Percentiles rank a stretch among this genome's conserved stretches.
Conservation (phyloP, 2,329 filamentous ascomycete genomes). For the Pestalotiopsis sp. region DNA sequence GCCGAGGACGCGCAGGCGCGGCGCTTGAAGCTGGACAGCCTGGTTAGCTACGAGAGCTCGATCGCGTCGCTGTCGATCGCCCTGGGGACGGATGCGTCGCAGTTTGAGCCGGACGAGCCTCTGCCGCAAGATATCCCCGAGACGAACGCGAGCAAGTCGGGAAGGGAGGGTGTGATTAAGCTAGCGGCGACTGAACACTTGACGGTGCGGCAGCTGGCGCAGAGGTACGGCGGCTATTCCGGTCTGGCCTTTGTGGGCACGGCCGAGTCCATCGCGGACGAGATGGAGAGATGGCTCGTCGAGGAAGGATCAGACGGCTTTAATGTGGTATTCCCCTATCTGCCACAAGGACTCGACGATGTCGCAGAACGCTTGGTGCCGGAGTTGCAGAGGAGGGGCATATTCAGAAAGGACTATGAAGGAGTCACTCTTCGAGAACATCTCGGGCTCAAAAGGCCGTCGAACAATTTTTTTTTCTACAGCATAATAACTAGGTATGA, state of each 20-base stretch:
- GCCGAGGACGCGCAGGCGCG: constrained; percentile 52
- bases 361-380: constrained; percentile 49
- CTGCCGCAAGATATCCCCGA: constrained; percentile 53
- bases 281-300: constrained; percentile 48
- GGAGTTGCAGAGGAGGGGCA: constrained; percentile 51
- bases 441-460: constrained; percentile 52
- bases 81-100: constrained; percentile 49
- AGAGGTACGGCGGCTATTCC: constrained; percentile 51
- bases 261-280: constrained; percentile 50
- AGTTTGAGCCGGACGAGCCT: constrained; percentile 50
- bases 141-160: constrained; percentile 56
- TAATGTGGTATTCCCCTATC: constrained; percentile 51
- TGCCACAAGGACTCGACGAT: constrained; percentile 54
- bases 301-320: constrained; percentile 55
- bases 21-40: constrained; percentile 50
- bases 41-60: constrained; percentile 57
- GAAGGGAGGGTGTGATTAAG: constrained; percentile 45
- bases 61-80: constrained; percentile 54
- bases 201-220: constrained; percentile 54
- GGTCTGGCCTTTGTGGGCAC: constrained; percentile 56
- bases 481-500: background rate
- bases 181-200: constrained; percentile 47
- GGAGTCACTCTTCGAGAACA: constrained; percentile 57
- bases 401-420: constrained; percentile 55
- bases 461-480: constrained; percentile 37